Conservation (phyloP, 768 basidiomycete genomes). For the Hysterangium stoloniferum region DNA sequence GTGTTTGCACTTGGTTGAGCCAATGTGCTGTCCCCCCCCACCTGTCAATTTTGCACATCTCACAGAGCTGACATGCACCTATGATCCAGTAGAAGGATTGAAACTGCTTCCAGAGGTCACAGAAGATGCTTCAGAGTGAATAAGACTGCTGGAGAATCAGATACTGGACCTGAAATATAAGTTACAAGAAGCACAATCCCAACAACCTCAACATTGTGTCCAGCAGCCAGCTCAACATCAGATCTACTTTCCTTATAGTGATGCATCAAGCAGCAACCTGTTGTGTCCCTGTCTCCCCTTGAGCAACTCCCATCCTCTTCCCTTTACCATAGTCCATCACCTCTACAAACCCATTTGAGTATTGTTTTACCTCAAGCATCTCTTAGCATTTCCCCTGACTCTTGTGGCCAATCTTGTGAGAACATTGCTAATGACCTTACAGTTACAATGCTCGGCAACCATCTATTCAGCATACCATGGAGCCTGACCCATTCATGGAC, state of each 20-base stretch:
- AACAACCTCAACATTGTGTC: constrained; percentile 33
- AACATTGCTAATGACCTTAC: not conserved
- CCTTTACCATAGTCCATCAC: constrained; percentile 3
- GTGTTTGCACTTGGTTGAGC: constrained; percentile 75
- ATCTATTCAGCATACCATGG: constrained; percentile 31
- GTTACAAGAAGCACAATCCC: constrained; percentile 42
- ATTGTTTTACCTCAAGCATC: constrained; percentile 22
- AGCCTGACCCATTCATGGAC: constrained; percentile 31
- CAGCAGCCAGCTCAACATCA: not conserved
- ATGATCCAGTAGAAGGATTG: constrained; percentile 81
- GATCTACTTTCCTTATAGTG: not conserved
- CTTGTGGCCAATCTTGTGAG: not conserved
- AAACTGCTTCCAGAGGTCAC: constrained; percentile 60
- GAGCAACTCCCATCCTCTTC: constrained; percentile 1
- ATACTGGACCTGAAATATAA: constrained; percentile 61
- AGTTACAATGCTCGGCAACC: constrained; percentile 23
- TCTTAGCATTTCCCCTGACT: constrained; percentile 20
- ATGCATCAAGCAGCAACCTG: not conserved
- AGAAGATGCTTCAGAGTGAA: constrained; percentile 66
- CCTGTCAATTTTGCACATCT: constrained; percentile 83
- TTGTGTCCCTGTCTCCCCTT: not conserved
- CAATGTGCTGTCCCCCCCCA: constrained; percentile 74
- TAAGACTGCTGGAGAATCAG: constrained; percentile 68
- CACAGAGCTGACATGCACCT: constrained; percentile 76
- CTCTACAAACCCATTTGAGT: constrained; percentile 11